These are phyloP conservation scores for Apiospora aurea DNA, from an alignment of 2,329 filamentous ascomycete species.

Conservation along the genomic window DNA sequence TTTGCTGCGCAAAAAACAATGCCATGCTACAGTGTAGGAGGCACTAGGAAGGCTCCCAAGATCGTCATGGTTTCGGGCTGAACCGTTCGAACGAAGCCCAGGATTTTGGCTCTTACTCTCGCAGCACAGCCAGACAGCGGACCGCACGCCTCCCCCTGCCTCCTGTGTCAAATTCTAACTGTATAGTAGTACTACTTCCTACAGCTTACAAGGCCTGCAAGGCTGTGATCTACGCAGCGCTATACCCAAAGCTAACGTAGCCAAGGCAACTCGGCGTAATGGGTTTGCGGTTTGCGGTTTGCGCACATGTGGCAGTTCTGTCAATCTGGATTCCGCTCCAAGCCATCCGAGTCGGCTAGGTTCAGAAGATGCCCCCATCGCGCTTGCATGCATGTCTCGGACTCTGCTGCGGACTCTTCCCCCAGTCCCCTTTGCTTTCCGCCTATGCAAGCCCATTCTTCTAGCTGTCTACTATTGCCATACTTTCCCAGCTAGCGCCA, in stretches of 20 bases:
- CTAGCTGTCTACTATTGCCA: background rate
- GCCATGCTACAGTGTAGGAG: background rate
- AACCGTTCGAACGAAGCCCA: slow-evolving; percentile 1
- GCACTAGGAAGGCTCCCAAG: background rate
- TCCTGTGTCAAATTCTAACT: slow-evolving; percentile 16
- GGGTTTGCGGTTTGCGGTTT: slow-evolving; percentile 10
- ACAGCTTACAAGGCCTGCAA: background rate
- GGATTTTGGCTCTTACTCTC: slow-evolving; percentile 10
- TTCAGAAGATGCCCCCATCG: slow-evolving; percentile 9
- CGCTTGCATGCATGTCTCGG: slow-evolving; percentile 13
- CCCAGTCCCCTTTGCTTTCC: background rate
- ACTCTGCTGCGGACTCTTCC: background rate
- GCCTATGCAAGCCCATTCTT: slow-evolving; percentile 6
- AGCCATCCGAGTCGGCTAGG: slow-evolving; percentile 12
- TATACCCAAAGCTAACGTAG: slow-evolving; percentile 9
- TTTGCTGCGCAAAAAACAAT: background rate
- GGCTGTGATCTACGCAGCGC: slow-evolving; percentile 13
- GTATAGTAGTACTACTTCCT: background rate
- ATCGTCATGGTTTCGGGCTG: slow-evolving; percentile 21
- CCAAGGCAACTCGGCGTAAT: slow-evolving; percentile 14
- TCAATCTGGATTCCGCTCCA: background rate
- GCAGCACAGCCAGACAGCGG: slow-evolving; percentile 15
- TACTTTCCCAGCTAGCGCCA: slow-evolving; percentile 10
- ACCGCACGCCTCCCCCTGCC: slow-evolving; percentile 12
- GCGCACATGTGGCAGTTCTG: slow-evolving; percentile 1